phyloP scores from a whole-genome alignment of 345 rosid species.

The Carallia pectinifolia region DNA sequence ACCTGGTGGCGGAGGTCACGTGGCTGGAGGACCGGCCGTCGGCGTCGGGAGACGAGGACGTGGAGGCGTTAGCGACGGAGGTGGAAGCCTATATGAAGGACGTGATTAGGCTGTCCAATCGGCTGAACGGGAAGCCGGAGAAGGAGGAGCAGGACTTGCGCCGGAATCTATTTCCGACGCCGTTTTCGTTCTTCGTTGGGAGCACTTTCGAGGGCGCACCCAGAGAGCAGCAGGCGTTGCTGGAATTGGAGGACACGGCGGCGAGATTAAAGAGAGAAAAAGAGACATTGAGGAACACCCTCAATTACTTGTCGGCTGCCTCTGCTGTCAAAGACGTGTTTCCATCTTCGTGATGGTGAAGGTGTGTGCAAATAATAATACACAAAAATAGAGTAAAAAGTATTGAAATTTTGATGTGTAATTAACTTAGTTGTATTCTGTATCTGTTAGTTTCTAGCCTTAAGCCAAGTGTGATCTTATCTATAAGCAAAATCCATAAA shows the following conservation, averaged over 20 bases:
- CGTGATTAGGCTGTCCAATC: conserved; percentile 77
- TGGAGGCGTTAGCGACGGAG: conserved; percentile 61
- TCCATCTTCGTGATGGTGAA: conserved; percentile 51
- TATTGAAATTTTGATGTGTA: too few species aligned
- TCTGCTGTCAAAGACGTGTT: conserved; percentile 93
- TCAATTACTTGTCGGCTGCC: conserved; percentile 84
- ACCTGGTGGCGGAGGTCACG: conserved; percentile 74
- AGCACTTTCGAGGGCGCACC: conserved; percentile 93
- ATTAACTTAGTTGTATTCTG: too few species aligned
- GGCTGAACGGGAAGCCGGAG: conserved; percentile 79
- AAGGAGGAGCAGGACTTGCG: conserved; percentile 77
- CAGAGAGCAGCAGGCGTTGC: conserved; percentile 88
- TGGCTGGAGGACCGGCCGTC: conserved; percentile 99
- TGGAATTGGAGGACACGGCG: conserved; percentile 90
- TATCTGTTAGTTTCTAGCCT: too few species aligned
- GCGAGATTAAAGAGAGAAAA: conserved; percentile 88
- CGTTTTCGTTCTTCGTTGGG: conserved; percentile 90
- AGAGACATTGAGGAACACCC: conserved; percentile 87
- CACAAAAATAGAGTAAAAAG: too few species aligned
- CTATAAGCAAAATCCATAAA: too few species aligned
- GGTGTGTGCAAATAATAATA: too few species aligned
- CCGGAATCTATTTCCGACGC: conserved; percentile 84
- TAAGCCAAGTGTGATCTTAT: too few species aligned
- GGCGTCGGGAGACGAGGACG: conserved; percentile 72
- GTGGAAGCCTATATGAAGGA: conserved; percentile 88